These are phyloP conservation scores for Pseudogymnoascus sp. DNA, from an alignment of 2,329 filamentous ascomycete genomes.

Conservation along the genomic window DNA sequence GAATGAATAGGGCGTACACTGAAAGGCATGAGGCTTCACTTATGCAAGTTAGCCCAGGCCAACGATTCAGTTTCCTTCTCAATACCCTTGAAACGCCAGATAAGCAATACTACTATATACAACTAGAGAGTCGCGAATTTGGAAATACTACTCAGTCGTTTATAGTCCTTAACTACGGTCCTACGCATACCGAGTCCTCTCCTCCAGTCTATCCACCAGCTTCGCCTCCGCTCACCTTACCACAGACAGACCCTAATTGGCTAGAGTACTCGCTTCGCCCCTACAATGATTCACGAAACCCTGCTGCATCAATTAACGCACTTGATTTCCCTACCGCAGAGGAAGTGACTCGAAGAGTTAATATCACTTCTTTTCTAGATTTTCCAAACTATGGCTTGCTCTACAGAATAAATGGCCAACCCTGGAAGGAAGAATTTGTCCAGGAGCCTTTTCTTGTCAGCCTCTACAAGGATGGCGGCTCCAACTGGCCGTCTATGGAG, in stretches of 20 bases:
- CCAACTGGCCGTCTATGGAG: slow-evolving; percentile 33
- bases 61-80: slow-evolving; percentile 42
- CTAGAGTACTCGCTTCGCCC: slow-evolving; percentile 29
- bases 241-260: slow-evolving; percentile 21
- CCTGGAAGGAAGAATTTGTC: slow-evolving; percentile 27
- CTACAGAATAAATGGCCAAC: slow-evolving; percentile 26
- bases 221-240: slow-evolving; percentile 19
- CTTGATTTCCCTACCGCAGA: slow-evolving; percentile 23
- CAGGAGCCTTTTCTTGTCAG: slow-evolving; percentile 36
- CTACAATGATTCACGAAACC: neutral
- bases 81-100: slow-evolving; percentile 31
- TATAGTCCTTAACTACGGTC: slow-evolving; percentile 33
- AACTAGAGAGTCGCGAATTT: slow-evolving; percentile 37
- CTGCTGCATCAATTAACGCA: slow-evolving; percentile 4
- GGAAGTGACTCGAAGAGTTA: slow-evolving; percentile 31
- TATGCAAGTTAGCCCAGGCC: slow-evolving; percentile 40
- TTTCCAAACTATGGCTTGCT: neutral
- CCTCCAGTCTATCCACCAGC: slow-evolving; percentile 17
- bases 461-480: slow-evolving; percentile 33
- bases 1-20: slow-evolving; percentile 29
- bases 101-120: slow-evolving; percentile 32
- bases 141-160: slow-evolving; percentile 32
- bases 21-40: slow-evolving; percentile 30
- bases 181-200: neutral
- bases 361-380: slow-evolving; percentile 23